These are phyloP conservation scores for Xylaria sp. DNA, from an alignment of 495 filamentous ascomycete species.

Conservation along the genomic window DNA sequence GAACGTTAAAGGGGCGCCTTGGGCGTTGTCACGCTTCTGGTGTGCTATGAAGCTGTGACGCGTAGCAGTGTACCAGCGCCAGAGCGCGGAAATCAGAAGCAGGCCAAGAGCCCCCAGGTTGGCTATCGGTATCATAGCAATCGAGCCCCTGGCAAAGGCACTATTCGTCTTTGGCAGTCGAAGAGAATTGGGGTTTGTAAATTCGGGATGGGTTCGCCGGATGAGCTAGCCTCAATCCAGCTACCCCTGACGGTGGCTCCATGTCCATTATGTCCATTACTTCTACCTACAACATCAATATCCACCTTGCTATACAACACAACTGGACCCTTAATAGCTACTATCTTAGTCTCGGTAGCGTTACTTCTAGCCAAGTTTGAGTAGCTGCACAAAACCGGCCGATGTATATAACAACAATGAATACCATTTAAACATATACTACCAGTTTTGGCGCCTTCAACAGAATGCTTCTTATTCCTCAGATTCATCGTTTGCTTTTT, in stretches of 20 bases:
- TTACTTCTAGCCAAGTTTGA: no score
- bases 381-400: background rate
- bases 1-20: conserved; percentile 20
- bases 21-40: background rate
- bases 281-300: no score
- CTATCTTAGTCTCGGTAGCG: no score
- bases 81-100: background rate
- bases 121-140: background rate
- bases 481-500: background rate
- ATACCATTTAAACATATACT: background rate
- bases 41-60: background rate
- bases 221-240: no score
- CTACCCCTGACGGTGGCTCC: no score
- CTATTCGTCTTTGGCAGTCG: background rate
- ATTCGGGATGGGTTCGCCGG: background rate
- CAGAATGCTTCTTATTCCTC: background rate
- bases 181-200: background rate
- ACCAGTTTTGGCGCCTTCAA: background rate
- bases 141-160: background rate
- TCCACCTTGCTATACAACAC: no score
- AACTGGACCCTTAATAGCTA: no score
- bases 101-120: background rate
- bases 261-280: no score
- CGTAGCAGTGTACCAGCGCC: background rate
- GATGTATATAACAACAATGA: background rate